Conservation (phyloP, 2,329 filamentous ascomycete genomes). For the Aureobasidium sp. region DNA sequence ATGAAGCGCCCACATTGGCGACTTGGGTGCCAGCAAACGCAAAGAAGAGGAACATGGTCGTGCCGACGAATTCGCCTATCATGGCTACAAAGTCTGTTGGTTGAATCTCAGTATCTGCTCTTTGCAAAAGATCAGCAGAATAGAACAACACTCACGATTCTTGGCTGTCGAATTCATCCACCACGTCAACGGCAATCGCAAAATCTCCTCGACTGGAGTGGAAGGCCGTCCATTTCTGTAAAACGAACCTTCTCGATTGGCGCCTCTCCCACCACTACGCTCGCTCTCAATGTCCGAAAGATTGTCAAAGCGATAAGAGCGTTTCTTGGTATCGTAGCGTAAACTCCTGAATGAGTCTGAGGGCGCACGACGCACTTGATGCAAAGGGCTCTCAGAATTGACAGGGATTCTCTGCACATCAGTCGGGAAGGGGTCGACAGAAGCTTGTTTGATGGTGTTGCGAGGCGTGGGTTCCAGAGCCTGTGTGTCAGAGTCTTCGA, state of each 20-base stretch:
- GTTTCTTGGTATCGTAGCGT: not conserved
- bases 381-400: not conserved
- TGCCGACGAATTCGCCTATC: constrained; percentile 47
- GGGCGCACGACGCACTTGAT: not conserved
- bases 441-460: not conserved
- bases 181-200: constrained; percentile 12
- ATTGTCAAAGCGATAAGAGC: not conserved
- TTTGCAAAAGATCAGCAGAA: too few relatives aligned
- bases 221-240: not conserved
- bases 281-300: constrained; percentile 9
- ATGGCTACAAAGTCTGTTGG: constrained; percentile 13
- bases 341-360: not conserved
- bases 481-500: not conserved
- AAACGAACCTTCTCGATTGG: not conserved
- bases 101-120: too few relatives aligned
- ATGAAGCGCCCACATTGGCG: constrained; percentile 38
- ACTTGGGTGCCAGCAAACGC: constrained; percentile 43
- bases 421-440: not conserved
- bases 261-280: not conserved
- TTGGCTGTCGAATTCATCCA: constrained; percentile 16
- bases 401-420: not conserved
- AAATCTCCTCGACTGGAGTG: not conserved
- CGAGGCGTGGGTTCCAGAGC: not conserved
- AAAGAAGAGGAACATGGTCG: constrained; percentile 45
- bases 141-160: constrained; percentile 4